Base-by-base conservation (phyloP, 257 asterid species). In the Handroanthus guayacan region DNA sequence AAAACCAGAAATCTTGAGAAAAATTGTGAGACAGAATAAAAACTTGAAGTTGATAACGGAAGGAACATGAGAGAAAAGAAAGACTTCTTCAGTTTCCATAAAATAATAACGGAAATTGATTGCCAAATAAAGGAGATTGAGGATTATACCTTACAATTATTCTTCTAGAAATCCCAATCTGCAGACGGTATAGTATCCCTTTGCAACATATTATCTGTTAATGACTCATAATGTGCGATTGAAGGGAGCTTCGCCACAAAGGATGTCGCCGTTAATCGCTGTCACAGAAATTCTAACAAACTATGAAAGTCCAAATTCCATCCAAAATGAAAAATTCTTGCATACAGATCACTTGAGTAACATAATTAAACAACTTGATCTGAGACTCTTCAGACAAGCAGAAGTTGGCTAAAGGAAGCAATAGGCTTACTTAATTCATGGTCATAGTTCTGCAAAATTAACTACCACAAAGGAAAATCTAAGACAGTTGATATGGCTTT, bases 71-170 rank as follows among this genome's bases (percentile, higher is more conserved):
- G 38, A 14, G 61, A 14, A 14, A 73, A 6, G 16, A 73, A 13
- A 44, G n/a, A 6, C 37, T 5, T 47, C 34, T 20, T 57, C 58
- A 60, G 8, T 31, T 34, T 3, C 18, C 36, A 34, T 5, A 61
- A 43, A 45, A 45, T 37, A 61, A 34, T 0, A 9, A n/a, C 11
- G 16, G 25, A 75, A 41, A 43, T 8, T 14, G 31, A 61, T 39
- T 39, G 47, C 25, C 80, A 45, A 62, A 47, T 9, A 45, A 76
- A 10, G 5, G 16, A 68, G 69, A 16, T 11, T 10, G 52, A 45
- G 51, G 41, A 67, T 67, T 9, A 31, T 67, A 43, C 62, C 69
- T 54, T 56, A 55, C 18, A 75, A 52, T 51, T 45, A 31, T 61
- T 56, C 43, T 14, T 39, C 54, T 18, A n/a, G 37, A 63, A 75